Evolutionary conservation across 208 protist genomes (phyloP).

Genomic region (Crithidia acanthocephali): DNA sequence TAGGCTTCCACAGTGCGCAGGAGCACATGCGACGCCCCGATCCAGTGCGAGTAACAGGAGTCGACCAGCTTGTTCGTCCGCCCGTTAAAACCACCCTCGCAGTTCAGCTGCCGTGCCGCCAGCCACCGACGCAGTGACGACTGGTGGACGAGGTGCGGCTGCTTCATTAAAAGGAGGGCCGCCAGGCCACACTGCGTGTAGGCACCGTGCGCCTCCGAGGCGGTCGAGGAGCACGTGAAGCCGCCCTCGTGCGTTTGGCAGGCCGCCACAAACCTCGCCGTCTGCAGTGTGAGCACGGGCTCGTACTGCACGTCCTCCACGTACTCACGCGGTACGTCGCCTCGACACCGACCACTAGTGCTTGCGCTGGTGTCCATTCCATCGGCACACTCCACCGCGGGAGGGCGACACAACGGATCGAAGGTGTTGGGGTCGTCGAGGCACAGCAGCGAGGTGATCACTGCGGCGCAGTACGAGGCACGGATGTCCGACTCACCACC

Average conservation of each 20-base stretch:
- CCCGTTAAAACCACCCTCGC: conserved; percentile 95
- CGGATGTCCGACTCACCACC: conserved; percentile 91
- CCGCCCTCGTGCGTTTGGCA: conserved; percentile 95
- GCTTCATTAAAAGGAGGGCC: conserved; percentile 67
- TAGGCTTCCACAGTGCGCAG: conserved; percentile 55
- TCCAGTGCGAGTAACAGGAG: conserved; percentile 98
- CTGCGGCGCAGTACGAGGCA: conserved; percentile 84
- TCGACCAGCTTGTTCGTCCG: conserved; percentile 98
- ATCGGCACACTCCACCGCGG: no score
- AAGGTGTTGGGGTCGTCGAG: conserved; percentile 63
- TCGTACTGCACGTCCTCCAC: conserved; percentile 37
- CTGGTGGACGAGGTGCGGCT: conserved; percentile 59
- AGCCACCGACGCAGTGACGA: conserved; percentile 76
- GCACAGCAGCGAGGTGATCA: conserved; percentile 71
- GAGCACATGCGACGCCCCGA: conserved; percentile 88
- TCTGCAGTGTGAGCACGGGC: conserved; percentile 48
- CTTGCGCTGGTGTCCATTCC: no score
- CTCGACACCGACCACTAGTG: no score
- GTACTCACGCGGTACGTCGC: conserved; percentile 11
- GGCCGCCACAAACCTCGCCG: conserved; percentile 63
- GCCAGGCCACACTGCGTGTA: conserved; percentile 94
- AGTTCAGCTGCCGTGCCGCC: conserved; percentile 68
- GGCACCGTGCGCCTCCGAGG: conserved; percentile 91
- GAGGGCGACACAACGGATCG: neutral
- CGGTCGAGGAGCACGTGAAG: conserved; percentile 64